Base-by-base conservation (phyloP, 805 yeast genomes). In the Starmerella floris region DNA sequence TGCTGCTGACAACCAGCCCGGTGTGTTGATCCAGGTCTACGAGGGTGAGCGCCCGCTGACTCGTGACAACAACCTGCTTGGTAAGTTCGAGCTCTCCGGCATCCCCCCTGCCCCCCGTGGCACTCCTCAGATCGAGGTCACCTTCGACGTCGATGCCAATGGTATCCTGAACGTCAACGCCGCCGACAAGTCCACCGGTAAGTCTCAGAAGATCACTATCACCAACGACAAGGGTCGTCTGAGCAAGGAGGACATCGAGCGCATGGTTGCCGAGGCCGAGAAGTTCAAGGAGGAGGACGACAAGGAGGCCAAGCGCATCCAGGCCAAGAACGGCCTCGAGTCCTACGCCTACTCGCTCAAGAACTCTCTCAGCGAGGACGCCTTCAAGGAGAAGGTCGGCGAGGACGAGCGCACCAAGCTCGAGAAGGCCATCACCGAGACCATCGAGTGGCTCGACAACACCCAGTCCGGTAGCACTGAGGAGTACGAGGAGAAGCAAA, bases 81-180 rank as follows among this genome's bases (percentile, higher is more conserved):
- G 96, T 74, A 87, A 87, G 72, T 87, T 87, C 69, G 96, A 87
- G 70, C 78, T 87, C 60, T 68, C 91, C 54, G 95, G 95, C 65
- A 87, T 87, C 53, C 96, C 96, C 61, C 95, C 95, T 56, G 95
- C 95, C 36, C 95, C 95, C 70, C 84, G 95, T 72, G 96, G 96
- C 75, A 93, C 82, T 53, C 96, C 96, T 62, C 95, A 85, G 73
- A 80, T 87, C 59, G 96, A 87, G 75, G 96, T 87, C 55, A 87
- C 95, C 59, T 87, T 87, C 63, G 96, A 87, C 66, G 72, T 87
- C 60, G 96, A 87, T 67, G 95, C 96, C 54, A 87, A 87, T 68
- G 96, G 96, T 73, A 87, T 87, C 69, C 73, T 87, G 69, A 87
- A 87, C 67, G 96, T 87, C 45, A 79, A 93, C 55, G 96, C 96